These are phyloP conservation scores for Candida tibetensis DNA, from an alignment of 805 yeast species.

Conservation along the genomic window DNA sequence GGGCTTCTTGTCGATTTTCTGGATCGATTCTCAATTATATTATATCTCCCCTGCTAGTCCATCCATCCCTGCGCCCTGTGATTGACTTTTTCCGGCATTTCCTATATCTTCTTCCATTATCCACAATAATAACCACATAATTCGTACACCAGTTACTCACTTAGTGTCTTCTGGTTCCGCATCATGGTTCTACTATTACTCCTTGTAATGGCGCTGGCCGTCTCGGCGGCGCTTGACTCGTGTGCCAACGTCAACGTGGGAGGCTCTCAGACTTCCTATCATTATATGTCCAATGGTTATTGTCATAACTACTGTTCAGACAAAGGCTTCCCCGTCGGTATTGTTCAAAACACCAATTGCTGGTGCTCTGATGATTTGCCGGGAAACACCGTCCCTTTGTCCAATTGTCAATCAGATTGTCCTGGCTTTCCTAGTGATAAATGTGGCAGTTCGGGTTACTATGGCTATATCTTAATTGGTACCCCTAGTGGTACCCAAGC, in stretches of 20 bases:
- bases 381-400: slow-evolving; percentile 29
- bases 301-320: slow-evolving; percentile 46
- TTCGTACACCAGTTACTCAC: no score
- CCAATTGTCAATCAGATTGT: slow-evolving; percentile 38
- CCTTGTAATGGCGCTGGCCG: slow-evolving; percentile 1
- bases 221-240: slow-evolving; percentile 7
- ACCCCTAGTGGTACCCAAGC: slow-evolving; percentile 5
- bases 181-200: slow-evolving; percentile 1
- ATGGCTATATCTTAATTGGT: slow-evolving; percentile 48
- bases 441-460: slow-evolving; percentile 47
- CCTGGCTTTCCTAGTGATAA: slow-evolving; percentile 44
- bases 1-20: no score
- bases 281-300: slow-evolving; percentile 47
- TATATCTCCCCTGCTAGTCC: no score
- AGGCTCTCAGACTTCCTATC: slow-evolving; percentile 14
- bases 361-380: slow-evolving; percentile 64
- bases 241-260: slow-evolving; percentile 25
- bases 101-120: no score
- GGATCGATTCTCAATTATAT: no score
- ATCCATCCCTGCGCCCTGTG: no score
- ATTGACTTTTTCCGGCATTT: no score
- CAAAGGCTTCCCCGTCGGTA: slow-evolving; percentile 49
- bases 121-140: no score
- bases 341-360: slow-evolving; percentile 50
- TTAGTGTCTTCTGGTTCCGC: no score